Base-by-base conservation (phyloP, 345 rosid genomes). In the Eucalyptus fibrosa region DNA sequence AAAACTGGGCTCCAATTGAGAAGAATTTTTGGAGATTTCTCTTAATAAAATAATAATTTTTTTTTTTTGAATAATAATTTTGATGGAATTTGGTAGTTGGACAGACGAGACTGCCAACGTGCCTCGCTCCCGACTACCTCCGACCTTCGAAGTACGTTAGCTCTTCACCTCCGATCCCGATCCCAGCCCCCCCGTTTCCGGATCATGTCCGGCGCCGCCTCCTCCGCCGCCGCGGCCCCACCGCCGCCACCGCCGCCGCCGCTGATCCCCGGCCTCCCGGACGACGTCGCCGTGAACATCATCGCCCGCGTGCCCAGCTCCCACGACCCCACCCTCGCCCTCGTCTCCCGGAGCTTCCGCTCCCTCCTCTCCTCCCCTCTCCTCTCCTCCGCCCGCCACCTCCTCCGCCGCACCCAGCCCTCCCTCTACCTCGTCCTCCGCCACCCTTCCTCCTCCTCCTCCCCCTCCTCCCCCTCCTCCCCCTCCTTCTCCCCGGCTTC, bases 391-490 rank as follows among this genome's bases (percentile, higher is more conserved):
- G 91, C 95, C 7, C 95, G 99, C 89, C 92, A 92, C 83, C 94
- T 94, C 88, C 91, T 94, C 92, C 44, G 87, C 88, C 88, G 90
- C 90, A 67, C 95, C 40, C 92, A 96, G 55, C 93, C 92, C 90
- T 91, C 92, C 90, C 97, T 96, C 92, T 93, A 95, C 89, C 92
- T 96, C 91, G 90, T 94, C 59, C 89, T 97, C 89, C 96, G 99
- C 87, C 19, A 92, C 82, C 94, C n/a, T n/a, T n/a, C n/a, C n/a
- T n/a, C n/a, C n/a, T n/a, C n/a, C n/a, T n/a, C n/a, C n/a, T n/a
- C 94, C 89, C 47, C 91, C 91, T 89, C 89, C 89, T 87, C 90
- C 3, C 89, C 94, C 89, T 91, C 91, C 55, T 42, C 91, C 90
- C 88, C 94, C 90, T 92, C 91, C 87, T 13, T 12, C 87, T 28